Conservation (phyloP, 176 grass and related monocot genomes). For the Poa pratensis region DNA sequence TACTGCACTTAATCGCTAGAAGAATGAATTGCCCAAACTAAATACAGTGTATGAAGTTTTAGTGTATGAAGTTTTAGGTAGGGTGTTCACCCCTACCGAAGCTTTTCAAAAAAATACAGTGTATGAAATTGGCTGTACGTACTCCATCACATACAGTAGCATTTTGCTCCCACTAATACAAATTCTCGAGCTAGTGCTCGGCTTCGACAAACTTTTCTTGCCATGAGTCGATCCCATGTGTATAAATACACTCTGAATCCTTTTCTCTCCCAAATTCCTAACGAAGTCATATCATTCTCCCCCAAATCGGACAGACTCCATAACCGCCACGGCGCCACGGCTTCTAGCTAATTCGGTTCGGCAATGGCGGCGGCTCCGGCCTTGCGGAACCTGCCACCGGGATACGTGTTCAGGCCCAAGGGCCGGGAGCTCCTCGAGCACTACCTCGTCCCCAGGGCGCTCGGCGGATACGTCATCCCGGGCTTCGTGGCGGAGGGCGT, state of each 20-base stretch:
- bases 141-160: no score
- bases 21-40: no score
- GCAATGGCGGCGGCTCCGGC: conserved; percentile 3
- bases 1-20: no score
- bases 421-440: conserved; percentile 11
- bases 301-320: not conserved
- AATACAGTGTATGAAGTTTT: no score
- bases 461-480: not conserved
- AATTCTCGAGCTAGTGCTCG: no score
- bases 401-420: conserved; percentile 4
- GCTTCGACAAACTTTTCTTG: no score
- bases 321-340: not conserved
- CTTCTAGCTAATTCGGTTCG: not conserved
- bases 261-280: not conserved
- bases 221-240: not conserved
- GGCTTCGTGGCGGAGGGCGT: conserved; percentile 2
- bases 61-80: no score
- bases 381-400: not conserved
- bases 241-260: not conserved
- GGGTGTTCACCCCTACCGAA: no score
- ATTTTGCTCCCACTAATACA: no score
- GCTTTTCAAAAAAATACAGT: no score
- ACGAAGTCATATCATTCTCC: not conserved
- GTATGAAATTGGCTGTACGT: no score
- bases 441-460: conserved; percentile 21